Evolutionary conservation across 2,329 filamentous ascomycete genomes (phyloP).

Genomic region (Alternaria sp.): DNA sequence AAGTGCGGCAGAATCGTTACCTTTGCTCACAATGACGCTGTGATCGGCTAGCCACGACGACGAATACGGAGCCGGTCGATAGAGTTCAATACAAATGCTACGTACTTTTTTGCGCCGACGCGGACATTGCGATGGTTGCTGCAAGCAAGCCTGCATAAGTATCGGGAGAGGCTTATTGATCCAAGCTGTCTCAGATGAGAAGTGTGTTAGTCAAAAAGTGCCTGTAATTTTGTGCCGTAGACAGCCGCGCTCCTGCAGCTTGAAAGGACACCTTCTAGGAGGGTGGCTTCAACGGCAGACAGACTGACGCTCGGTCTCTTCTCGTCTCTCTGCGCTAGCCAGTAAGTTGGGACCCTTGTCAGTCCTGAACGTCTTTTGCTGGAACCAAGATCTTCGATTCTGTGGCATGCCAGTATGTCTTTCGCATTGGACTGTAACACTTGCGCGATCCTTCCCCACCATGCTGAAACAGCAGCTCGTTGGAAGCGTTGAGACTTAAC

Average conservation of each 20-base stretch:
- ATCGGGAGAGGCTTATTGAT: conserved; percentile 19
- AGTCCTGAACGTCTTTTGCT: conserved; percentile 19
- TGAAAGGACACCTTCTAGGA: neutral
- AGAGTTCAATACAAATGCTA: conserved; percentile 20
- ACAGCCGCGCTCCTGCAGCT: conserved; percentile 6
- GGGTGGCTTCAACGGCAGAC: conserved; percentile 24
- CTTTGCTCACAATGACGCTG: conserved; percentile 7
- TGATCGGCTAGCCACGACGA: conserved; percentile 1
- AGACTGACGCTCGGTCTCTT: conserved; percentile 26
- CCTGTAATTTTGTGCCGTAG: neutral
- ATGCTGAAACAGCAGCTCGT: conserved; percentile 30
- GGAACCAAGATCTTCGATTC: conserved; percentile 19
- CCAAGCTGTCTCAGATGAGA: neutral
- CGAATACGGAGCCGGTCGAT: conserved; percentile 10
- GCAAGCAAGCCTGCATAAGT: neutral
- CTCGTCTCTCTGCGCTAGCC: conserved; percentile 43
- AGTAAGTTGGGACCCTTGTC: conserved; percentile 33
- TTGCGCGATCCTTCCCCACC: conserved; percentile 26
- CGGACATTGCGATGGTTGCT: conserved; percentile 3
- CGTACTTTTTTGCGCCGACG: conserved; percentile 7
- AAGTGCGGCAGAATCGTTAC: neutral
- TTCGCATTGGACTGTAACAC: conserved; percentile 30
- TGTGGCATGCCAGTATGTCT: conserved; percentile 14
- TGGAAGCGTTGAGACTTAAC: conserved; percentile 20
- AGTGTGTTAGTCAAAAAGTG: neutral